phyloP scores from a whole-genome alignment of 2,329 filamentous ascomycete species.

The Sporothrix variecibatus region DNA sequence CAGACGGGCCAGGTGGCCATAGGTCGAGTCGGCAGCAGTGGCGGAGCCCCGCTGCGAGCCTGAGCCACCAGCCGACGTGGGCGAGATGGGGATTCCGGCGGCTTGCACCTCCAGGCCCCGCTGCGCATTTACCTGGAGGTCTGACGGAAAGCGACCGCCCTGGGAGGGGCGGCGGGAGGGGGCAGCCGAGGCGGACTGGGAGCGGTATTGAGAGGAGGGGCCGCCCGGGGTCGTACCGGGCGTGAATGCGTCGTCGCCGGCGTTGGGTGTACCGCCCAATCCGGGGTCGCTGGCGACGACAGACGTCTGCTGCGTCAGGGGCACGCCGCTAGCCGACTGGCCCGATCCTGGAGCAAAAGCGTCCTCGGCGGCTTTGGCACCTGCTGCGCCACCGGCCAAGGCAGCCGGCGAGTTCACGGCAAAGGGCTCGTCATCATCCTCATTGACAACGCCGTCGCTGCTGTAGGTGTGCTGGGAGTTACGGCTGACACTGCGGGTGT shows the following conservation, averaged over 20 bases:
- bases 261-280: not conserved
- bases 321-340: not conserved
- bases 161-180: constrained; percentile 72
- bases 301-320: not conserved
- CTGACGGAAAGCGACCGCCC: constrained; percentile 96
- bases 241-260: not conserved
- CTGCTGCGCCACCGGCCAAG: not conserved
- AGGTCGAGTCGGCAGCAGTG: constrained; percentile 9
- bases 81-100: constrained; percentile 60
- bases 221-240: not conserved
- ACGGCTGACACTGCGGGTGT: constrained; percentile 76
- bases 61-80: constrained; percentile 75
- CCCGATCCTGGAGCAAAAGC: not conserved
- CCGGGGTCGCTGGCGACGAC: not conserved
- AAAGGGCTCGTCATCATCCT: constrained; percentile 69
- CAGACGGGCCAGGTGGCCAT: not conserved
- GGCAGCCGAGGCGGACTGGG: constrained; percentile 47
- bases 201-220: not conserved
- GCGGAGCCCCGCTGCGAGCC: constrained; percentile 43
- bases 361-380: not conserved
- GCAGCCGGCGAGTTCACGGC: constrained; percentile 56
- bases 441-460: constrained; percentile 76
- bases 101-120: constrained; percentile 83
- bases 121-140: constrained; percentile 77
- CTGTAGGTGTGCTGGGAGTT: constrained; percentile 63